A percentile compares a stretch with the other conserved stretches of the same genome.
These are phyloP conservation scores for Russula brevipes DNA, from an alignment of 768 basidiomycete species.

Conservation along the genomic window DNA sequence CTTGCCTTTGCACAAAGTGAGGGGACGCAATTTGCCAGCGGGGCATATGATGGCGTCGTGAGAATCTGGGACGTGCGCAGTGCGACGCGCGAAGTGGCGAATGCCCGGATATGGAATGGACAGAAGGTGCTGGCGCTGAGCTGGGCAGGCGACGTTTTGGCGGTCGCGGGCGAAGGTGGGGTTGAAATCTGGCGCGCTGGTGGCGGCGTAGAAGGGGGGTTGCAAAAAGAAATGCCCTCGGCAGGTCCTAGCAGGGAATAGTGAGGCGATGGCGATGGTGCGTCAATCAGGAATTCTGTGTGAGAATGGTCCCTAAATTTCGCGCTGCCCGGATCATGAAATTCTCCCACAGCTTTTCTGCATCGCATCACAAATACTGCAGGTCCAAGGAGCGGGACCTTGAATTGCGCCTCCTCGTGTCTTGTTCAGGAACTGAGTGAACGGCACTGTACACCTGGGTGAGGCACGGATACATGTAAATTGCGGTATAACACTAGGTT, in stretches of 20 bases:
- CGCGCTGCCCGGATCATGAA: no score
- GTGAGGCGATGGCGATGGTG: not conserved
- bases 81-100: conserved; percentile 56
- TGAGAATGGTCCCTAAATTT: no score
- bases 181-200: conserved; percentile 32
- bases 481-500: no score
- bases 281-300: no score
- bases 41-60: conserved; percentile 73
- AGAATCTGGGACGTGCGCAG: conserved; percentile 78
- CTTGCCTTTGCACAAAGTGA: conserved; percentile 34
- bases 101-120: conserved; percentile 52
- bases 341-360: no score
- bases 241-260: not conserved
- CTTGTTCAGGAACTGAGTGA: no score
- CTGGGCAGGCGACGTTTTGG: conserved; percentile 29
- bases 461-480: no score
- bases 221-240: conserved; percentile 15
- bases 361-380: no score
- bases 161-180: conserved; percentile 30
- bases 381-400: no score
- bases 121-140: conserved; percentile 55
- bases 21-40: conserved; percentile 57
- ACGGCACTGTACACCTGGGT: no score
- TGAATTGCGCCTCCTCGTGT: no score
- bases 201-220: conserved; percentile 24